Percentiles rank a stretch among this genome's conserved stretches.
Evolutionary conservation across 495 filamentous ascomycete genomes (phyloP).

Genomic region (Daldinia childiae): DNA sequence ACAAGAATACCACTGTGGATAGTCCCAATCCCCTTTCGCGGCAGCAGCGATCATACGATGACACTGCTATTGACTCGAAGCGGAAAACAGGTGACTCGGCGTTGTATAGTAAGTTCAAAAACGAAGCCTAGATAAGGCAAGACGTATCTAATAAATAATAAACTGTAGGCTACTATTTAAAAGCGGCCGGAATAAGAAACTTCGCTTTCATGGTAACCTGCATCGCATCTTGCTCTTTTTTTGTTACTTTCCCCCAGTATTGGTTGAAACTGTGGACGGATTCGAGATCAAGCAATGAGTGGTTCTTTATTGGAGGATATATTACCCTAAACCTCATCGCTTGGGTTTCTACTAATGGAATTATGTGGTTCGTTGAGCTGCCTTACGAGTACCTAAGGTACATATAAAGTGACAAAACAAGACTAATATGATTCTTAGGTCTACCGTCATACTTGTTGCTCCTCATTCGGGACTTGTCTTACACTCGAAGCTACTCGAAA

Average conservation of each 20-base stretch:
- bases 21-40: background rate
- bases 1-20: background rate
- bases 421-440: slow-evolving; percentile 17
- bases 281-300: slow-evolving; percentile 8
- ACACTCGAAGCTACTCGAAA: slow-evolving; percentile 28
- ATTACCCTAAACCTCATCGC: slow-evolving; percentile 42
- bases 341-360: slow-evolving; percentile 44
- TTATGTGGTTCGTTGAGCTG: slow-evolving; percentile 40
- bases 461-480: slow-evolving; percentile 33
- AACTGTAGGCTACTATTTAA: slow-evolving; percentile 63
- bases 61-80: slow-evolving; percentile 35
- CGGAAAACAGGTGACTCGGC: slow-evolving; percentile 61
- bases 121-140: background rate
- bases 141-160: slow-evolving; percentile 25
- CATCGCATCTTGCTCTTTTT: slow-evolving; percentile 48
- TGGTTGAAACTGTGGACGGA: slow-evolving; percentile 56
- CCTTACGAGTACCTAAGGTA: background rate
- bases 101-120: slow-evolving; percentile 56
- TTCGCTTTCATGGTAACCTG: slow-evolving; percentile 52
- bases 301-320: slow-evolving; percentile 47
- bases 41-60: slow-evolving; percentile 27
- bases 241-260: slow-evolving; percentile 50
- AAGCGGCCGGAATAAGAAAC: slow-evolving; percentile 60
- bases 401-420: background rate
- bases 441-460: slow-evolving; percentile 25